Evolutionary conservation across 495 filamentous ascomycete genomes (phyloP).

Genomic region (Daldinia caldariorum): DNA sequence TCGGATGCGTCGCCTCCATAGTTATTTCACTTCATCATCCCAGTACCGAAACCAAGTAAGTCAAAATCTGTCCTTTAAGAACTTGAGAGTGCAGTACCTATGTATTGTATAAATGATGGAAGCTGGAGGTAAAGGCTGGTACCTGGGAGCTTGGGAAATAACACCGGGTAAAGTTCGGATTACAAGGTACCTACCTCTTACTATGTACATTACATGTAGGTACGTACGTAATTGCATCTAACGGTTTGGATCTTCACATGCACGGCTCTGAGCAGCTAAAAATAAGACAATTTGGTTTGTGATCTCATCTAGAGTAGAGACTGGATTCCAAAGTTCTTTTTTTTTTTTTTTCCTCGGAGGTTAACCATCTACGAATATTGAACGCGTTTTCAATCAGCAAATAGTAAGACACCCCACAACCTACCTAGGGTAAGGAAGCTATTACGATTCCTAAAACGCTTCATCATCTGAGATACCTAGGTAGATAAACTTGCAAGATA

Average conservation of each 20-base stretch:
- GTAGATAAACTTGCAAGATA: background rate
- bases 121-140: background rate
- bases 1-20: constrained; percentile 70
- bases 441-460: background rate
- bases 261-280: too few species aligned
- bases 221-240: background rate
- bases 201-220: too few species aligned
- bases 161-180: constrained; percentile 34
- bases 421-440: background rate
- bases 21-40: constrained; percentile 52
- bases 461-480: background rate
- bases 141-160: constrained; percentile 7
- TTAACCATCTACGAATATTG: background rate
- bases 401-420: background rate
- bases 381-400: background rate
- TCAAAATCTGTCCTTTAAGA: background rate
- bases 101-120: background rate
- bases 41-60: constrained; percentile 5
- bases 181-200: constrained; percentile 14
- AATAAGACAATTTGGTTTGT: too few species aligned
- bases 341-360: too few species aligned
- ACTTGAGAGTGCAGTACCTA: background rate
- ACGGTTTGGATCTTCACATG: background rate
- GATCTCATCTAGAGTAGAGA: too few species aligned
- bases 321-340: too few species aligned